Evolutionary conservation across 257 asterid species (phyloP), one percentile per base, ranked within the genome.

Genomic region (Penstemon barbatus): DNA sequence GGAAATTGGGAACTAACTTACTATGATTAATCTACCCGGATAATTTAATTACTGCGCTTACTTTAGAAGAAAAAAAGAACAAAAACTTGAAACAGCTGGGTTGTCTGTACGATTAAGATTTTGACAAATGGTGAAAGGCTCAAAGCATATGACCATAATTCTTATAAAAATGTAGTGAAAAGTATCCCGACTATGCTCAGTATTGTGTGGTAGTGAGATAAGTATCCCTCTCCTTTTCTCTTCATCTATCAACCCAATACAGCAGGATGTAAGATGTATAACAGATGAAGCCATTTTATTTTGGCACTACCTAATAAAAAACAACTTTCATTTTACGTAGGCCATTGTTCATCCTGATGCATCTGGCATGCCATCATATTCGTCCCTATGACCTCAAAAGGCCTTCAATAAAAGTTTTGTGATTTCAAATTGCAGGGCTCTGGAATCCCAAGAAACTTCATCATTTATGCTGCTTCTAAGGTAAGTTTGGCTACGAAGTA

Each of bases 371-470:
- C 10, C 50, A 42, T 73, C 54, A 38, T 61, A 18, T 8, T 38
- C 56, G 8, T 39, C 65, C 39, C 49, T 19, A 43, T 41, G 56
- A 40, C 38, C 8, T 25, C 11, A 1, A 3, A 50, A 49, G 49
- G 33, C 49, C 7, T 58, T n/a, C 10, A 5, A 1, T 7, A 13
- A 50, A 57, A 5, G 1, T 41, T 62, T 43, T 62, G 9, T 63
- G 18, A 15, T 15, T 64, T 69, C 43, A 57, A 76, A 53, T 49
- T 76, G 71, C 71, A 91, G 97, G 98, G 97, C 7, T 44, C 57
- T 61, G 98, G 98, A 64, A 79, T 89, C 72, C 72, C 82, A 1
- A 75, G 57, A 79, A 79, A 87, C 81, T 74, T 87, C 81, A 78
- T 92, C 62, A 63, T 63, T 39, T 15, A 66, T 57, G 84, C 92